These are phyloP conservation scores for Camellia granthamiana DNA, from an alignment of 148 eudicot genomes.

Conservation along the genomic window DNA sequence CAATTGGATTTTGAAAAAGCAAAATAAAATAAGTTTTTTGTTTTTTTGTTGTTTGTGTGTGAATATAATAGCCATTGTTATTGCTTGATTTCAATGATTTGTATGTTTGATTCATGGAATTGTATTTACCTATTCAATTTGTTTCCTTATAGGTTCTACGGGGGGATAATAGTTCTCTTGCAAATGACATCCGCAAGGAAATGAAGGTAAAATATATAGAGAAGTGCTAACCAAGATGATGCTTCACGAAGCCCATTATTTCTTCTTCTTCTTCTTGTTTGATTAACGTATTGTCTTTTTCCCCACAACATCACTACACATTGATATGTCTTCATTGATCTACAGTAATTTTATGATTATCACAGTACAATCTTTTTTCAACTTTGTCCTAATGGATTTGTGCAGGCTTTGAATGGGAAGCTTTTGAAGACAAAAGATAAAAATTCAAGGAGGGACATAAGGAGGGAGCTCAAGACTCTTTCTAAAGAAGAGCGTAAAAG, in stretches of 20 bases:
- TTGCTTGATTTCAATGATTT: background rate
- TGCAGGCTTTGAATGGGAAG: slow-evolving; percentile 83
- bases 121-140: background rate
- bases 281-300: background rate
- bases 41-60: too few relatives aligned
- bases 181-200: slow-evolving; percentile 90
- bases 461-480: slow-evolving; percentile 81
- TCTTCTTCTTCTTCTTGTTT: background rate
- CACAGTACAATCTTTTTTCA: background rate
- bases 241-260: background rate
- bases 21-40: background rate
- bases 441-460: slow-evolving; percentile 75
- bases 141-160: slow-evolving; percentile 58
- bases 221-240: background rate
- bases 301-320: too few relatives aligned
- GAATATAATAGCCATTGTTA: background rate
- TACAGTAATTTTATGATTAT: background rate
- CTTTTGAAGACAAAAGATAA: slow-evolving; percentile 87
- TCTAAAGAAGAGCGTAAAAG: slow-evolving; percentile 93
- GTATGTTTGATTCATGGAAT: background rate
- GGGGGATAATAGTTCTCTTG: slow-evolving; percentile 90
- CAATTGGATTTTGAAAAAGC: background rate
- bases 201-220: slow-evolving; percentile 60
- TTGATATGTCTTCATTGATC: background rate
- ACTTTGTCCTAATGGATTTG: slow-evolving; percentile 16